Conservation (phyloP, 2,329 filamentous ascomycete species). For the Penicillium expansum region DNA sequence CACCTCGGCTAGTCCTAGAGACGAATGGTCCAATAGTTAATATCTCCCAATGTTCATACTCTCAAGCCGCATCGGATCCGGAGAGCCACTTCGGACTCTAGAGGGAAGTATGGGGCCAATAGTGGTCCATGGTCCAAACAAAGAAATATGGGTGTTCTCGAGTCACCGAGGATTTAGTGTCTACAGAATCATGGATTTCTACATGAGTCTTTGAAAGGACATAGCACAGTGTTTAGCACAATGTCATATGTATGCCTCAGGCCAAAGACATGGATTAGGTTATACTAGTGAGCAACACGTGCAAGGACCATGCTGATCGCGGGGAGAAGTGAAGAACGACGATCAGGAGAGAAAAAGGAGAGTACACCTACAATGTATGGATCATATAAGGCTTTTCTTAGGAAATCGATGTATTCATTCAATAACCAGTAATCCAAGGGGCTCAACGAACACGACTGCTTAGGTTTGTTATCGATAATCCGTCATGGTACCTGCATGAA, state of each 20-base stretch:
- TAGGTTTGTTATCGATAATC: background rate
- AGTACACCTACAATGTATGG: background rate
- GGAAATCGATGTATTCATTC: background rate
- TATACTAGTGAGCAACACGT: constrained; percentile 22
- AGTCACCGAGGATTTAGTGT: background rate
- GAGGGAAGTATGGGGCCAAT: background rate
- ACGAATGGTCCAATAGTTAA: background rate
- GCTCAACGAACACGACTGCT: background rate
- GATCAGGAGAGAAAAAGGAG: constrained; percentile 23
- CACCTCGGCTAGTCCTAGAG: background rate
- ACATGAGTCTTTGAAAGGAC: background rate
- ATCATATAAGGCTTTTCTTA: background rate
- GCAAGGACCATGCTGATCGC: constrained; percentile 21
- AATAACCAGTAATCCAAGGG: background rate
- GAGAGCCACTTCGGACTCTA: background rate
- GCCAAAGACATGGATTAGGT: constrained; percentile 10
- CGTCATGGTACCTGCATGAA: constrained; percentile 12
- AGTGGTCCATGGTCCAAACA: background rate
- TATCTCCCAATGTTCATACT: background rate
- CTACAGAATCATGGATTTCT: background rate
- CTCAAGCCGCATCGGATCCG: background rate
- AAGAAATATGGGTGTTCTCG: background rate
- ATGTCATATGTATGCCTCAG: background rate
- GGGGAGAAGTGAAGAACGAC: constrained; percentile 21
- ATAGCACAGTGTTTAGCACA: no score